phyloP scores from a whole-genome alignment of 2,329 filamentous ascomycete genomes.

The Cercospora beticola region DNA sequence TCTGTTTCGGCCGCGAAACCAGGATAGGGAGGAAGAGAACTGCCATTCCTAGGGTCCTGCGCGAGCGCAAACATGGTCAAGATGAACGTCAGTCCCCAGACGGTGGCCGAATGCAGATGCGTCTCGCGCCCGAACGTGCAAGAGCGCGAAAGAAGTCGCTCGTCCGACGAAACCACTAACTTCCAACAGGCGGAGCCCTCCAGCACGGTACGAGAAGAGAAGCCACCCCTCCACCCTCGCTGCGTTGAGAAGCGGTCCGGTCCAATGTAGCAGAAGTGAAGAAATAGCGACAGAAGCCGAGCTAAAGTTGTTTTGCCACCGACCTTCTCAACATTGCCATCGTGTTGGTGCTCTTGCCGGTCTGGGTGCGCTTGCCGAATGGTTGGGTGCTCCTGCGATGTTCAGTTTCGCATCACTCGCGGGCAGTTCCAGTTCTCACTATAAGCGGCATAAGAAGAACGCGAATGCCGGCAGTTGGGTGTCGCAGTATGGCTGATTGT shows the following conservation, averaged over 20 bases:
- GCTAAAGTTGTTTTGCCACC: neutral
- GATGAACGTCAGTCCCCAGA: neutral
- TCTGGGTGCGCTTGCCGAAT: neutral
- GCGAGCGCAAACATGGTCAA: neutral
- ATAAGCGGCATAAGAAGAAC: neutral
- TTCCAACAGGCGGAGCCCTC: neutral
- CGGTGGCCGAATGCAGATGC: neutral
- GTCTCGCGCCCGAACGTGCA: neutral
- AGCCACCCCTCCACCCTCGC: neutral
- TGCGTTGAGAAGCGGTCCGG: neutral
- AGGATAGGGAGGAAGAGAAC: neutral
- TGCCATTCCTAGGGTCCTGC: neutral
- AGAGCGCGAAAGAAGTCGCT: neutral
- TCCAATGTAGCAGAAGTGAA: neutral
- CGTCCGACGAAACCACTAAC: neutral
- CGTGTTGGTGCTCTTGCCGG: neutral
- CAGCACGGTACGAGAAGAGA: neutral
- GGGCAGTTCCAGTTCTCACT: neutral
- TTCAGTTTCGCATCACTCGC: neutral
- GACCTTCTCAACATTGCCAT: neutral
- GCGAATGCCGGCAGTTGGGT: neutral
- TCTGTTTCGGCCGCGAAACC: constrained; percentile 6
- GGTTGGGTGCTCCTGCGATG: neutral
- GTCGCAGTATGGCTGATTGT: neutral
- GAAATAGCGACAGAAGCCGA: neutral